Conservation (phyloP, 2,329 filamentous ascomycete genomes). For the Arthrobotrys sinensis region DNA sequence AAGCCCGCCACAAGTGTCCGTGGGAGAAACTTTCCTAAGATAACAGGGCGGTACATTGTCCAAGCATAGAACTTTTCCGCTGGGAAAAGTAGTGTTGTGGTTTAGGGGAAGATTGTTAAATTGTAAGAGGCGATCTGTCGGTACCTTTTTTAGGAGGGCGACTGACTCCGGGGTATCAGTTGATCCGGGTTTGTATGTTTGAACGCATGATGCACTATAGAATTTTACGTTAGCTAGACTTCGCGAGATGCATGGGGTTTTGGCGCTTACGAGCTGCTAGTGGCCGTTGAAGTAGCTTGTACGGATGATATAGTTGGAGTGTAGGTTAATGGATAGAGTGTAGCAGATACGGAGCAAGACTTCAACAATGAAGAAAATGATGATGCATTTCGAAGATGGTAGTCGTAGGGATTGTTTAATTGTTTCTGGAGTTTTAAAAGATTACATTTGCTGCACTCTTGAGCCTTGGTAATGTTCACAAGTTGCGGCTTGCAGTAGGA, state of each 20-base stretch:
- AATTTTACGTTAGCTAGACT: neutral
- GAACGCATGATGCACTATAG: neutral
- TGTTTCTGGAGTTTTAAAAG: slow-evolving; percentile 9
- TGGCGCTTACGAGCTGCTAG: neutral
- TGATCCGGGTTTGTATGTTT: neutral
- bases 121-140: neutral
- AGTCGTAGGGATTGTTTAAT: slow-evolving; percentile 3
- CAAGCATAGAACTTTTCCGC: slow-evolving; percentile 3
- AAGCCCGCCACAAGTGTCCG: neutral
- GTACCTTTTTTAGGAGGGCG: neutral
- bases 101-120: neutral
- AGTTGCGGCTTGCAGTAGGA: neutral
- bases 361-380: slow-evolving; percentile 1
- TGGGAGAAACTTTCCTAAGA: neutral
- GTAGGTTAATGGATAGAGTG: neutral
- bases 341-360: neutral
- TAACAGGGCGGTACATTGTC: slow-evolving; percentile 1
- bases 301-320: neutral
- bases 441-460: slow-evolving; percentile 16
- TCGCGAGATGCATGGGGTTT: neutral
- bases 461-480: neutral
- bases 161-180: slow-evolving; percentile 4
- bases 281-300: neutral
- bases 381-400: slow-evolving; percentile 1
- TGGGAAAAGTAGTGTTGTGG: neutral